Percentiles rank a stretch among this genome's conserved stretches.
Conservation (phyloP, 1,139 yeast genomes). For the Yamadazyma triangularis region DNA sequence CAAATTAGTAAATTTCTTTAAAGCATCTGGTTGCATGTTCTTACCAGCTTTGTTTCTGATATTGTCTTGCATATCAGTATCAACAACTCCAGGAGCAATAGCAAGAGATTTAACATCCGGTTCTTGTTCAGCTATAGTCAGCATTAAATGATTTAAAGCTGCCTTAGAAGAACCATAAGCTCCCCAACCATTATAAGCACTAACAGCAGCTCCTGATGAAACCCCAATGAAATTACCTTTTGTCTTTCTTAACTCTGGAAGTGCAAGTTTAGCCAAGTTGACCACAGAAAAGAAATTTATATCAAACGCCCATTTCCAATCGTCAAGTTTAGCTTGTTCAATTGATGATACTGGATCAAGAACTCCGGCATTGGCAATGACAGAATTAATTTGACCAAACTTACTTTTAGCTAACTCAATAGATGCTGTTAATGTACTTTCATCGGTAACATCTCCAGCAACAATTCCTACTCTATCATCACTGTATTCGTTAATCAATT, state of each 20-base stretch:
- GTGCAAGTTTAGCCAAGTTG: constrained; percentile 49
- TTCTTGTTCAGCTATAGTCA: constrained; percentile 66
- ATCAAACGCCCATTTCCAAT: constrained; percentile 67
- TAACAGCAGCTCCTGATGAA: constrained; percentile 78
- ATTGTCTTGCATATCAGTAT: constrained; percentile 77
- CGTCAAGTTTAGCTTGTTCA: constrained; percentile 42
- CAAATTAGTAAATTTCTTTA: constrained; percentile 56
- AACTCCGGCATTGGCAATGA: constrained; percentile 85
- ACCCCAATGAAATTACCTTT: constrained; percentile 70
- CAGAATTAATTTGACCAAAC: constrained; percentile 62
- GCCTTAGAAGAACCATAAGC: constrained; percentile 92
- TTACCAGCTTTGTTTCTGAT: constrained; percentile 58
- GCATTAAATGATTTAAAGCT: constrained; percentile 72
- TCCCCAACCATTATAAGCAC: constrained; percentile 69
- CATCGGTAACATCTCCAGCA: constrained; percentile 60
- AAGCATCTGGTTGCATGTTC: constrained; percentile 54
- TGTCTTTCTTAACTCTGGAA: constrained; percentile 55
- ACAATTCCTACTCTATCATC: constrained; percentile 48
- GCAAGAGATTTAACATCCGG: constrained; percentile 55
- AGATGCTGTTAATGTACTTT: constrained; percentile 30
- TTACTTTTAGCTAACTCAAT: constrained; percentile 44
- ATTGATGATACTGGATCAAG: constrained; percentile 72
- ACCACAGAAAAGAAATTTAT: constrained; percentile 78
- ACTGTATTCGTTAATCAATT: constrained; percentile 43
- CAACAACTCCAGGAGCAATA: constrained; percentile 92